phyloP scores from a whole-genome alignment of 2,329 filamentous ascomycete genomes.

The Bipolaris oryzae region DNA sequence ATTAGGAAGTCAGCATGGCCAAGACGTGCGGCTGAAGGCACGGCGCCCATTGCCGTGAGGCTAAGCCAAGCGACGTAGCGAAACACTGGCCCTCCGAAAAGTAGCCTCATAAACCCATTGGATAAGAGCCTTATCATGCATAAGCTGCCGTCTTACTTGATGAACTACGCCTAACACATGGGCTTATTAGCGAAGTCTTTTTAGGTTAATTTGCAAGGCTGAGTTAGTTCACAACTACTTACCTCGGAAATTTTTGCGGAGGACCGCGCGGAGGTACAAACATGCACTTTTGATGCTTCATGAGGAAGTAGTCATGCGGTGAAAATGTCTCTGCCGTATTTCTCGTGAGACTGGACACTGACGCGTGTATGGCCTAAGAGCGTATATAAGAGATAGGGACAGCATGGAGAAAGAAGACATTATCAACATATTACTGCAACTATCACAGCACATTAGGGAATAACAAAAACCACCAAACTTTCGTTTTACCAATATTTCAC shows the following conservation, averaged over 20 bases:
- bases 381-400: background rate
- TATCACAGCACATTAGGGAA: background rate
- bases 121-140: background rate
- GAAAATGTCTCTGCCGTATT: background rate
- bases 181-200: background rate
- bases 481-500: background rate
- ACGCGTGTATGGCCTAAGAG: too few species aligned
- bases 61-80: background rate
- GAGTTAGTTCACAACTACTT: background rate
- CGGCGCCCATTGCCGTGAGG: background rate
- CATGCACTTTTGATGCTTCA: background rate
- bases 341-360: background rate
- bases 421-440: background rate
- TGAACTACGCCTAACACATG: background rate
- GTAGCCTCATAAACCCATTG: background rate
- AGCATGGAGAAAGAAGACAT: background rate
- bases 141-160: background rate
- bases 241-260: background rate
- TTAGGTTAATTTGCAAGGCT: background rate
- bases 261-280: background rate
- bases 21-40: constrained; percentile 1
- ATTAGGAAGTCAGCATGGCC: background rate
- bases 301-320: background rate
- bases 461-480: too few species aligned
- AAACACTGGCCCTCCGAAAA: background rate